Base-by-base conservation (phyloP, 2,329 filamentous ascomycete species). In the Aspergillus udagawae region DNA sequence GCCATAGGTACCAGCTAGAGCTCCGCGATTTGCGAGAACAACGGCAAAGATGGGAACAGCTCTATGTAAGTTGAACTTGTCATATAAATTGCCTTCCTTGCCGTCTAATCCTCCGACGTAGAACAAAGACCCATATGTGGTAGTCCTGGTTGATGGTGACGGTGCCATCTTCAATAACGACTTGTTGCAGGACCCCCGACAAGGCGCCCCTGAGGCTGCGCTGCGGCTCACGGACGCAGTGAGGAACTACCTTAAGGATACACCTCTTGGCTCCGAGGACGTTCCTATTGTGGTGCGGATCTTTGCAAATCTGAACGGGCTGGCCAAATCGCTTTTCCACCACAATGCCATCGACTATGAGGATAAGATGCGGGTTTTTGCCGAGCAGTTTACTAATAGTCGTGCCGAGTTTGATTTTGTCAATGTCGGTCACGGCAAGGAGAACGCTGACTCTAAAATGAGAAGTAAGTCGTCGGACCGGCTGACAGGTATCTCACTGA, bases 361-460 rank as follows among this genome's bases (percentile, higher is more conserved):
- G 50, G 28, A 14, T 28, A 54, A 57, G 23, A 42, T 61, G 38
- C 28, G 48, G 2, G 51, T 41, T 10, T 61, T 61, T 27, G 54
- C 59, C 7, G 54, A 61, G 50, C 41, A 49, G 2, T 61, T 61
- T 50, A 61, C 54, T 23, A 53, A 49, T 32, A 59, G 52, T 38
- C 45, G 54, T 9, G 57, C 49, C 10, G 59, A 59, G 21, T 61
- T 59, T n/a, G 53, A 55, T 27, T 55, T 55, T 45, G 49, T 61
- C 12, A 54, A 60, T 29, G 55, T 58, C 14, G 57, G 57, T 4
- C 44, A 49, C 50, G 53, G 53, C 32, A 55, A 55, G 53, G 53
- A 55, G 53, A 58, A 60, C 49, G 55, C 58, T 3, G 57, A 56
- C 44, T 55, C 27, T 45, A 60, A 62, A 29, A 55, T 62, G 50